Evolutionary conservation across 192 early-diverging fungal species (phyloP), one percentile per base, ranked within the genome.

Genomic region (Coemansia sp.): DNA sequence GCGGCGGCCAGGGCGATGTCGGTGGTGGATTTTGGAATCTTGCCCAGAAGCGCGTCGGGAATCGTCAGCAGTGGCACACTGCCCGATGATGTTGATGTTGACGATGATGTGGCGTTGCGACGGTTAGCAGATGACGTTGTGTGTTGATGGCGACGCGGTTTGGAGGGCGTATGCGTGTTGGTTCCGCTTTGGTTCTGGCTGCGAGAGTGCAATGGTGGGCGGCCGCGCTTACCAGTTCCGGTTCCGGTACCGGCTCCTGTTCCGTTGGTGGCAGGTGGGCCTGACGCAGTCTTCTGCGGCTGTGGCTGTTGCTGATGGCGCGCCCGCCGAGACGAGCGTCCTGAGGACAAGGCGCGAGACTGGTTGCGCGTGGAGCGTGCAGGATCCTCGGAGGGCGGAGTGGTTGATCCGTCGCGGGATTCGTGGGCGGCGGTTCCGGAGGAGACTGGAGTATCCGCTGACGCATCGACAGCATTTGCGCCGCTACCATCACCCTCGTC

Each of bases 171-270:
- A 7, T 41, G 37, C 42, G 42, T 57, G 13, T 40, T 26, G 47
- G 52, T 54, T 6, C 42, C 45, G 13, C 16, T 21, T 42, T 55
- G 26, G 39, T 41, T 46, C 42, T 60, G 69, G 11, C 49, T 37
- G 63, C 56, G 63, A 26, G 68, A 18, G 16, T 59, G 12, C 43
- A 69, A 61, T 15, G 68, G 63, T 36, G 69, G 69, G 37, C 69
- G 69, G 8, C 69, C 69, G 21, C 69, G 69, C 26, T 47, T 59
- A 41, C 68, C 65, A 26, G 65, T 58, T 1, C 66, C 46, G n/a
- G 11, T 47, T 26, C 26, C 26, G 3, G 26, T 26, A 2, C 26
- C 26, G 26, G 26, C 3, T 26, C 26, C 52, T 26, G 52, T 42
- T 16, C 41, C 52, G 37, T 41, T 66, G 51, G 64, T 19, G n/a